phyloP scores from a whole-genome alignment of 176 grass and related monocot species.

The Rhynchospora tenuis region DNA sequence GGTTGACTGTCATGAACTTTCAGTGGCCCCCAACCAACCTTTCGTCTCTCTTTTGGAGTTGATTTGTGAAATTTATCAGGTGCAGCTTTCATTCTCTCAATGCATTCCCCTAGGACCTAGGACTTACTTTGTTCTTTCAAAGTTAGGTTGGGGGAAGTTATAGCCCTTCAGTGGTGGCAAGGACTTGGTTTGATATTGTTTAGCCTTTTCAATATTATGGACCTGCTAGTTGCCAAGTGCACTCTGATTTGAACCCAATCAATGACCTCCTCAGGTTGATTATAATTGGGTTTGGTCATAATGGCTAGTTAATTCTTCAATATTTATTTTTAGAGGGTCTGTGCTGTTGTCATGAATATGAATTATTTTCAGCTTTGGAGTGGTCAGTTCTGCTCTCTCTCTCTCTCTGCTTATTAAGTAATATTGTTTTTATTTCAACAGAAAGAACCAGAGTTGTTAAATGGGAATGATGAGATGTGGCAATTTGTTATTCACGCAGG shows the following conservation, averaged over 20 bases:
- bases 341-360: not conserved
- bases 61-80: slow-evolving; percentile 85
- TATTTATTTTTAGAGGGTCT: not conserved
- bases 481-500: slow-evolving; percentile 70
- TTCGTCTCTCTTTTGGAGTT: slow-evolving; percentile 91
- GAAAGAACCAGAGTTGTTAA: slow-evolving; percentile 85
- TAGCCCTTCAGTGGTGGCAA: not conserved
- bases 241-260: not conserved
- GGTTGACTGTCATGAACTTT: slow-evolving; percentile 39
- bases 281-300: not conserved
- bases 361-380: not conserved
- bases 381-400: not conserved
- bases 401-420: not conserved
- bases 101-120: not conserved
- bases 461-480: slow-evolving; percentile 95
- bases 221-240: not conserved
- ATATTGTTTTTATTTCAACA: slow-evolving; percentile 40
- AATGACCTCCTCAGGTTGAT: not conserved
- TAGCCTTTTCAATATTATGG: not conserved
- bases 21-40: slow-evolving; percentile 35
- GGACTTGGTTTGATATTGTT: not conserved
- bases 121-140: not conserved
- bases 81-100: slow-evolving; percentile 24
- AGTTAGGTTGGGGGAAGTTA: not conserved
- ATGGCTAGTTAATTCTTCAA: not conserved